These are phyloP conservation scores for Ogataea nitratoaversa DNA, from an alignment of 805 yeast species.

Conservation along the genomic window DNA sequence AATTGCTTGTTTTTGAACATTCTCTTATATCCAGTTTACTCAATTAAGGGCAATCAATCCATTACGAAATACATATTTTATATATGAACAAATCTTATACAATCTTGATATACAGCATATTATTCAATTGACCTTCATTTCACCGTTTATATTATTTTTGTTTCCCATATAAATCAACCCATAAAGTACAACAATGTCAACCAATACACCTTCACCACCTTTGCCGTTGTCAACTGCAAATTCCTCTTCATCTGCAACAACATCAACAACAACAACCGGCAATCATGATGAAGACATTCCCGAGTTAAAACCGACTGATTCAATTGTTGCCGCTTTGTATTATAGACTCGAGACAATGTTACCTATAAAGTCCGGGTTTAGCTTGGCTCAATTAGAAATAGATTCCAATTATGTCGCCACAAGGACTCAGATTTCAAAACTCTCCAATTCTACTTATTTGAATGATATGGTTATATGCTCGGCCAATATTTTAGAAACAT, in stretches of 20 bases:
- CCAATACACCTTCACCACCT: neutral
- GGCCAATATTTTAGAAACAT: conserved; percentile 21
- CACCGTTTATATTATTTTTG: too few species aligned
- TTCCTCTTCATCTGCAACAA: neutral
- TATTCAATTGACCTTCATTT: too few species aligned
- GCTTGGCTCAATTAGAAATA: conserved; percentile 34
- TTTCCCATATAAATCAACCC: too few species aligned
- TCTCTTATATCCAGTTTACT: too few species aligned
- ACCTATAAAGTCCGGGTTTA: conserved; percentile 34
- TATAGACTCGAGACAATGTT: conserved; percentile 30
- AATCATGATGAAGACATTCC: conserved; percentile 4
- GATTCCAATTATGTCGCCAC: conserved; percentile 33
- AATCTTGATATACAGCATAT: too few species aligned
- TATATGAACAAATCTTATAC: too few species aligned
- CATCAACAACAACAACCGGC: neutral
- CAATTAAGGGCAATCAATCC: too few species aligned
- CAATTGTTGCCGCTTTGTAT: conserved; percentile 34
- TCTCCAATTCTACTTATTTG: conserved; percentile 26
- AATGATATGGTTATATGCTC: conserved; percentile 29
- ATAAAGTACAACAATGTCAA: neutral
- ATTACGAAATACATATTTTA: too few species aligned
- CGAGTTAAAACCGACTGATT: conserved; percentile 8
- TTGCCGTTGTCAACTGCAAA: neutral
- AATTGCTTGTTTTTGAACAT: too few species aligned
- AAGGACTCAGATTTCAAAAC: conserved; percentile 30